Base-by-base conservation (phyloP, 352 stramenopile genomes). In the Plasmopara halstedii region DNA sequence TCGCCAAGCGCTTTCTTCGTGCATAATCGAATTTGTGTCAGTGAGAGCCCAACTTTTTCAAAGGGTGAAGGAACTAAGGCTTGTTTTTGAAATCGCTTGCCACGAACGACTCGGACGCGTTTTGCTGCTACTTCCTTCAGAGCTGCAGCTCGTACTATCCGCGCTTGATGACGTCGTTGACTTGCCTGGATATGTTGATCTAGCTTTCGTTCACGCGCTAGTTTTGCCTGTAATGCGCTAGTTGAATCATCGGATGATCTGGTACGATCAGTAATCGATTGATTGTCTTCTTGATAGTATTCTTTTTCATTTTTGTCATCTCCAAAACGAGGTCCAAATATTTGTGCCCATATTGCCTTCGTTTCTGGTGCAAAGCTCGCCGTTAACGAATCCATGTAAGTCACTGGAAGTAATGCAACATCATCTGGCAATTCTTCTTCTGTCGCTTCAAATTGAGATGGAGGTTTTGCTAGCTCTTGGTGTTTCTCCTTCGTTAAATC, bases 271-370 rank as follows among this genome's bases (percentile, higher is more conserved):
- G 23, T 29, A 27, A 40, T 33, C 6, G 37, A 40, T 42, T 56
- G 32, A 15, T 17, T 48, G 19, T 43, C 39, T 20, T 39, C 19
- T 10, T 40, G 34, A 19, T 19, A 15, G 11, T 15, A 11, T 10
- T 11, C 20, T 15, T 23, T 26, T 20, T 40, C 38, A 26, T 53
- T 42, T 3, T 57, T 43, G 0, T 61, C 57, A 13, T 83, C 62
- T 44, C 83, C 74, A 39, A 75, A 85, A 4, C 64, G 62, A 23
- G 70, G 65, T 0, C 70, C 69, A 48, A 87, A 87, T 19, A 87
- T 67, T 29, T 74, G 57, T 0, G 56, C 46, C 72, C 72, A 84
- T 3, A 64, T 67, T 2, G 46, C 50, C 20, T 63, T 73, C 0
- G 69, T 73, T 39, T 68, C 58, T 5, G 57, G 45, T 14, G 59